Base-by-base conservation (phyloP, 1,284 basidiomycete species). In the Mycena sp. region DNA sequence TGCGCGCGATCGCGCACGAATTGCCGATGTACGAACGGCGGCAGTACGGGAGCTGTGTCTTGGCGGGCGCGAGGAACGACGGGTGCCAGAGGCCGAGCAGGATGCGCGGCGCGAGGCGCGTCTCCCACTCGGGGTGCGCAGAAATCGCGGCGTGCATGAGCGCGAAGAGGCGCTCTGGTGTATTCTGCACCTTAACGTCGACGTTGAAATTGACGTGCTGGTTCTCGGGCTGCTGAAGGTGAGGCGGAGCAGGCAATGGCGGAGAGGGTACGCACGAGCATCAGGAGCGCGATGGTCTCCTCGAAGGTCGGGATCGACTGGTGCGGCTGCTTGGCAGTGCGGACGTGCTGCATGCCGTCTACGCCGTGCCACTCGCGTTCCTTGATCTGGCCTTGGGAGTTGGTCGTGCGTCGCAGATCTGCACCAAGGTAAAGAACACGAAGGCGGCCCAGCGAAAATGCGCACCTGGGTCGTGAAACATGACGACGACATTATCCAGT, bases 41-140 rank as follows among this genome's bases (percentile, higher is more conserved):
- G 76, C 95, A 91, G 73, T 93, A 92, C 11, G 95, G 93, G 32
- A 99, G 81, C 61, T 89, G 82, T 35, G 79, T 76, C 74, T 91
- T 88, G 3, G 97, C 96, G 23, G 88, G 87, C 21, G 79, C 80
- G 56, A 99, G 79, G 81, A 98, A 99, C 65, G 90, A 88, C 19
- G 97, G 95, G 79, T 99, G 97, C 95, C 96, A 97, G 19, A 92
- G 80, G 12, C 90, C 97, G 44, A 99, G 84, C 26, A 99, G 82
- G 70, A 99, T 87, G n/a, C 97, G 87, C 0, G 96, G 96, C 1
- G 94, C 95, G 43, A 99, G 88, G 25, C 76, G 78, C 3, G 86
- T 90, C 76, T 96, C 85, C 91, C 93, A 99, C 38, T 87, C 80
- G 2, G 87, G 83, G 65, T 95, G 89, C 17, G 82, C 76, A 25